phyloP scores from a whole-genome alignment of 805 yeast species.

The Pichia eremophila region DNA sequence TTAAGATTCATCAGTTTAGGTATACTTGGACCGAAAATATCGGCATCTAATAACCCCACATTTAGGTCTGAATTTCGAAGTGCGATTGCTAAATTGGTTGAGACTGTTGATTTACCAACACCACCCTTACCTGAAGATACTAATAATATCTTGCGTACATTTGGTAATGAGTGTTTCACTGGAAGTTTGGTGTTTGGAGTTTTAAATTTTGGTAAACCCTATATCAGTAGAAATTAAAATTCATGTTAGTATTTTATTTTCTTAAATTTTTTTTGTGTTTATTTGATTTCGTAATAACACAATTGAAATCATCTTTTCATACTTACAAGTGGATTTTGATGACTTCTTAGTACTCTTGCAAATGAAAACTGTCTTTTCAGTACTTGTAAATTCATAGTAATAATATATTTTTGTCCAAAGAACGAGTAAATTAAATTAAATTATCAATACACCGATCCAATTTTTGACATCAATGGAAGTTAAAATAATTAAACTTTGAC shows the following conservation, averaged over 20 bases:
- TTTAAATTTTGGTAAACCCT: slow-evolving; percentile 36
- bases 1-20: slow-evolving; percentile 59
- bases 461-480: no score
- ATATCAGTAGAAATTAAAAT: neutral
- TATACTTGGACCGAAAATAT: slow-evolving; percentile 76
- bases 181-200: slow-evolving; percentile 44
- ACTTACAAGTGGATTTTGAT: slow-evolving; percentile 49
- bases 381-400: neutral
- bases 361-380: slow-evolving; percentile 5
- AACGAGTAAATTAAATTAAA: no score
- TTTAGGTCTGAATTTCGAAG: slow-evolving; percentile 42
- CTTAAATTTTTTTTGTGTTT: no score
- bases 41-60: slow-evolving; percentile 70
- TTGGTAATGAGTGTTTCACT: slow-evolving; percentile 42
- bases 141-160: slow-evolving; percentile 52
- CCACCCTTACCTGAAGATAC: slow-evolving; percentile 78
- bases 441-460: no score
- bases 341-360: slow-evolving; percentile 13
- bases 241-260: slow-evolving; percentile 3
- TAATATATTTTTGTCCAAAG: no score
- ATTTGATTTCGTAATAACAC: no score
- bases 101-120: slow-evolving; percentile 71
- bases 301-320: no score
- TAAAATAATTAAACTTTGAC: no score
- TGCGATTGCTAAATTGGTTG: slow-evolving; percentile 60